These are phyloP conservation scores for Tricholoma sp. DNA, from an alignment of 768 basidiomycete species.

Conservation along the genomic window DNA sequence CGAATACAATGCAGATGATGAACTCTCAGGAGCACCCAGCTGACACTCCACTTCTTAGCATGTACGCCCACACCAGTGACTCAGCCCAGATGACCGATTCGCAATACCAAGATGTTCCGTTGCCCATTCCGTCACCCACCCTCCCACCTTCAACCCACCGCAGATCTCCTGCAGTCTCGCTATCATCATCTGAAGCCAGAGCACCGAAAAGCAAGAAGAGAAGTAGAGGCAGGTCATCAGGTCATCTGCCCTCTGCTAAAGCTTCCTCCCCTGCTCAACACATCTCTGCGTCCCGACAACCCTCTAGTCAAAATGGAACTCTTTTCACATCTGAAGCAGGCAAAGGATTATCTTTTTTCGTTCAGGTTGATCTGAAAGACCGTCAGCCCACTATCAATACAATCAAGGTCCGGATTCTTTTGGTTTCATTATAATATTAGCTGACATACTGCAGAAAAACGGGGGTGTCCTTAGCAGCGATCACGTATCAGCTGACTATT, in stretches of 20 bases:
- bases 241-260: neutral
- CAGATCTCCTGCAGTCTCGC: constrained; percentile 8
- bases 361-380: constrained; percentile 62
- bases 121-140: constrained; percentile 6
- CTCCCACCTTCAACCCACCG: constrained; percentile 13
- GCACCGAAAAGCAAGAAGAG: constrained; percentile 3
- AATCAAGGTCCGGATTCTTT: constrained; percentile 50
- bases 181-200: constrained; percentile 7
- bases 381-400: constrained; percentile 42
- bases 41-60: neutral
- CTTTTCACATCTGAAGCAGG: constrained; percentile 44
- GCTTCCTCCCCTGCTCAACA: constrained; percentile 3
- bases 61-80: neutral
- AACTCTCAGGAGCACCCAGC: neutral
- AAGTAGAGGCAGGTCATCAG: constrained; percentile 7
- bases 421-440: neutral
- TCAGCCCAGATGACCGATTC: neutral
- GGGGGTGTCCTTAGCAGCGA: constrained; percentile 56
- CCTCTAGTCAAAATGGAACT: constrained; percentile 17
- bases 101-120: neutral
- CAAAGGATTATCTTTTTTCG: constrained; percentile 49
- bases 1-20: neutral
- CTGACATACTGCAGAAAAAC: constrained; percentile 43
- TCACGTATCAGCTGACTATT: constrained; percentile 54
- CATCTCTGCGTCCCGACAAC: neutral